Conservation (phyloP, 169 alveolate species). For the Ichthyophthirius multifiliis region DNA sequence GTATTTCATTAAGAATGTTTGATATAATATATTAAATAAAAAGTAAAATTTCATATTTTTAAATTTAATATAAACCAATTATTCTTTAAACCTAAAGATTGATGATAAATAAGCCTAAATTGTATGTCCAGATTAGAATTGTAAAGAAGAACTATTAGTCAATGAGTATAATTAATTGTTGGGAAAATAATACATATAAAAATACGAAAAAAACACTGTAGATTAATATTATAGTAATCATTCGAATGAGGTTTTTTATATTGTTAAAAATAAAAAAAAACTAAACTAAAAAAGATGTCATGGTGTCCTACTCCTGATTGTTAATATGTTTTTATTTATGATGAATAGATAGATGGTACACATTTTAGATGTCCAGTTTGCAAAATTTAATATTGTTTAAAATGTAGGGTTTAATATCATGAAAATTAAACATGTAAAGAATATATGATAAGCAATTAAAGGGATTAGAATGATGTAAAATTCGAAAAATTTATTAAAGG, state of each 20-base stretch:
- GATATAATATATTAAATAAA: not conserved
- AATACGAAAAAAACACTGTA: constrained; percentile 14
- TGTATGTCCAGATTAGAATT: constrained; percentile 40
- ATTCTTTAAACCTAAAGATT: not conserved
- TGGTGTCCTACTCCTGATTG: constrained; percentile 83
- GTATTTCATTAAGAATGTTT: constrained; percentile 42
- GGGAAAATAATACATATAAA: constrained; percentile 22
- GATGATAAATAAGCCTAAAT: constrained; percentile 18
- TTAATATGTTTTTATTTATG: constrained; percentile 57
- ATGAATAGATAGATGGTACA: constrained; percentile 43
- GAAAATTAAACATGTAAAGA: constrained; percentile 58
- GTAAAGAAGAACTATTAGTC: constrained; percentile 25
- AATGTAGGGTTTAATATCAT: constrained; percentile 70
- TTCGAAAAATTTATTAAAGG: constrained; percentile 61
- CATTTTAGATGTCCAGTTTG: constrained; percentile 55
- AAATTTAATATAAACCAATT: not conserved
- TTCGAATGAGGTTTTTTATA: constrained; percentile 23
- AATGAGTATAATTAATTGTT: constrained; percentile 20
- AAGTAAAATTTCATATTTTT: not conserved
- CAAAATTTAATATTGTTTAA: constrained; percentile 63
- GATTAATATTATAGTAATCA: constrained; percentile 23
- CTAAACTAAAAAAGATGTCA: constrained; percentile 13
- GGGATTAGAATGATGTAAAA: constrained; percentile 44
- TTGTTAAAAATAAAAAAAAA: not conserved
- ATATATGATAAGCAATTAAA: constrained; percentile 47